Conservation (phyloP, 2,329 filamentous ascomycete genomes). For the Aspergillus luchuensis region DNA sequence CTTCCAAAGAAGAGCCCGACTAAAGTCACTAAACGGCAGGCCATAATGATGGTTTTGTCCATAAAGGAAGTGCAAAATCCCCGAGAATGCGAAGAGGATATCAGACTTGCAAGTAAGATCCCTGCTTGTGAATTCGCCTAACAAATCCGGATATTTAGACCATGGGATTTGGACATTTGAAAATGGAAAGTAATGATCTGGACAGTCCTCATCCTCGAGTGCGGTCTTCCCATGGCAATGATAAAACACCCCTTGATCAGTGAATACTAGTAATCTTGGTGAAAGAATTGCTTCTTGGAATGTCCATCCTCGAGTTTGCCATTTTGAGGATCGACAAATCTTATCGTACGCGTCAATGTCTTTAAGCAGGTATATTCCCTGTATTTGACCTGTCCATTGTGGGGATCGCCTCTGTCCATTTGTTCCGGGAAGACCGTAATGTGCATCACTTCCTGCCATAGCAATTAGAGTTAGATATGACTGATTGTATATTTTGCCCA, state of each 20-base stretch:
- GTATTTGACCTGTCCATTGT: background rate
- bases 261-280: background rate
- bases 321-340: background rate
- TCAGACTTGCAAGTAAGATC: background rate
- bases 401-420: background rate
- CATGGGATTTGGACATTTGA: background rate
- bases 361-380: background rate
- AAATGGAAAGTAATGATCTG: too few relatives aligned
- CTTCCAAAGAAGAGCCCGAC: background rate
- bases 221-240: background rate
- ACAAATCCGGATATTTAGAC: background rate
- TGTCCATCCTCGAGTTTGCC: conserved; percentile 1
- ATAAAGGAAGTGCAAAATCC: background rate
- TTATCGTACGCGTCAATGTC: background rate
- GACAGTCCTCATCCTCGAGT: background rate
- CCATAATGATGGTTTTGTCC: background rate
- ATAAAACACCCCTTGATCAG: background rate
- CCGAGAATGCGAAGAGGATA: background rate
- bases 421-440: background rate
- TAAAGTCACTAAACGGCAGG: background rate
- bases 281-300: background rate
- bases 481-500: background rate
- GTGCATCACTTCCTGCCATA: background rate
- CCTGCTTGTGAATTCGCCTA: background rate
- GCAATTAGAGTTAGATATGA: conserved; percentile 3